These are phyloP conservation scores for Colletotrichum magnum DNA, from an alignment of 2,329 filamentous ascomycete species.

Conservation along the genomic window DNA sequence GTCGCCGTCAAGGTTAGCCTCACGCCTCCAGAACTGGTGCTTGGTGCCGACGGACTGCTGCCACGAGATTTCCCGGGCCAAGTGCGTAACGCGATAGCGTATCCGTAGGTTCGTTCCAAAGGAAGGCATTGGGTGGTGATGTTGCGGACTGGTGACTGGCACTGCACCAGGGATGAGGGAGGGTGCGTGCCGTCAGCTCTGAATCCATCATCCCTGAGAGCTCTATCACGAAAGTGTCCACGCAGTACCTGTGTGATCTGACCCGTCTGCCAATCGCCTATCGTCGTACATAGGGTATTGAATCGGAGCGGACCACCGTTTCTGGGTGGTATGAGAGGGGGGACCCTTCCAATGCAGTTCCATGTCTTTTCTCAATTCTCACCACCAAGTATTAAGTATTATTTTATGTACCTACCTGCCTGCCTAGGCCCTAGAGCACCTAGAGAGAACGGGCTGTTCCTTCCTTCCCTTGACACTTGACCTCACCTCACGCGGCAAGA, in stretches of 20 bases:
- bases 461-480: not conserved
- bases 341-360: slow-evolving; percentile 1
- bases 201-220: slow-evolving; percentile 27
- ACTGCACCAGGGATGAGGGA: no score
- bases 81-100: no score
- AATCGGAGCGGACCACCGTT: slow-evolving; percentile 26
- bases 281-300: not conserved
- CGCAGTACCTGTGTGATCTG: not conserved
- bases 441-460: not conserved
- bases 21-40: not conserved
- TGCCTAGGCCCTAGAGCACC: no score
- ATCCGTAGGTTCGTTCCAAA: no score
- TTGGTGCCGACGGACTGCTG: not conserved
- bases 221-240: slow-evolving; percentile 18
- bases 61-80: no score
- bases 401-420: no score
- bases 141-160: no score
- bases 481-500: not conserved
- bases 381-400: no score
- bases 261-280: not conserved
- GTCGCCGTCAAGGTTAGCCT: not conserved
- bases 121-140: no score
- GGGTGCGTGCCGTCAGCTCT: no score
- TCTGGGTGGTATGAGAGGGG: slow-evolving; percentile 14
- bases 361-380: no score